These are phyloP conservation scores for Flagelloscypha sp. DNA, from an alignment of 768 basidiomycete species.

Conservation along the genomic window DNA sequence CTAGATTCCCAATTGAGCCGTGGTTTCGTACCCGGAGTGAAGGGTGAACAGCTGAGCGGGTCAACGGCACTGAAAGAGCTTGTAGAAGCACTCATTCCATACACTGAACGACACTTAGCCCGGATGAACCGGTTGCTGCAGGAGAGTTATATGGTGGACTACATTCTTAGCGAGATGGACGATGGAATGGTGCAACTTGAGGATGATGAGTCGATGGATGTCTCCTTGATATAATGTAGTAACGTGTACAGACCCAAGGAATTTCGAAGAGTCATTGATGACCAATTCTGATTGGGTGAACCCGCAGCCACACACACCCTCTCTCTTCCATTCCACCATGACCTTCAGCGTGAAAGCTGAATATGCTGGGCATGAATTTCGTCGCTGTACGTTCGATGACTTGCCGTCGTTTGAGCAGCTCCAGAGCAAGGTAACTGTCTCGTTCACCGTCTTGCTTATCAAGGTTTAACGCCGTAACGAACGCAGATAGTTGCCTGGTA, in stretches of 20 bases:
- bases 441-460: slow-evolving; percentile 2
- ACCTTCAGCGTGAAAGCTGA: slow-evolving; percentile 80
- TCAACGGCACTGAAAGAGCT: slow-evolving; percentile 56
- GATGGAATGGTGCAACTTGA: slow-evolving; percentile 52
- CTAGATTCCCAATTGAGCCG: slow-evolving; percentile 23
- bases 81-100: slow-evolving; percentile 82
- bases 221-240: slow-evolving; percentile 20
- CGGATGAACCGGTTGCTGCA: slow-evolving; percentile 82
- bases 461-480: slow-evolving; percentile 2
- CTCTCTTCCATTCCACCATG: slow-evolving; percentile 21
- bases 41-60: slow-evolving; percentile 17
- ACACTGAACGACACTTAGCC: slow-evolving; percentile 86
- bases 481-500: too few species aligned
- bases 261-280: too few species aligned
- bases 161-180: slow-evolving; percentile 82
- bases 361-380: slow-evolving; percentile 54
- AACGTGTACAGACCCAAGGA: too few species aligned
- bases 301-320: slow-evolving; percentile 12
- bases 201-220: slow-evolving; percentile 39
- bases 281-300: too few species aligned
- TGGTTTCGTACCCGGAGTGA: slow-evolving; percentile 10
- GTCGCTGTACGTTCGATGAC: slow-evolving; percentile 53
- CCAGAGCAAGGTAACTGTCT: slow-evolving; percentile 46
- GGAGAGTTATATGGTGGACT: slow-evolving; percentile 95
- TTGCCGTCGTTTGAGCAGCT: slow-evolving; percentile 63